Conservation (phyloP, 306 rosid genomes). For the Prinsepia uniflora region DNA sequence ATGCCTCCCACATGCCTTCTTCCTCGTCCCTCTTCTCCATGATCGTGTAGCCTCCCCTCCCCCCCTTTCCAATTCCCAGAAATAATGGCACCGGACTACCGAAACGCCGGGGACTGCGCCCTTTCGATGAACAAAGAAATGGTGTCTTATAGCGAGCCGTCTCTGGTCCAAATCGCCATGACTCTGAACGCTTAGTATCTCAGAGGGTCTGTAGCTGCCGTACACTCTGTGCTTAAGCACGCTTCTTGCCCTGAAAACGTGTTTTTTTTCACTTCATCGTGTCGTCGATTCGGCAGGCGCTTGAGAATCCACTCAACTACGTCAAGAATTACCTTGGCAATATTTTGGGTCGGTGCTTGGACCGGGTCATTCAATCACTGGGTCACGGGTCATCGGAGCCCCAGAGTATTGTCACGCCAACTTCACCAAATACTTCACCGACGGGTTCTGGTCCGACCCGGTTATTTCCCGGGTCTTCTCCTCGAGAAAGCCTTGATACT, state of each 20-base stretch:
- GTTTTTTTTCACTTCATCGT: conserved; percentile 85
- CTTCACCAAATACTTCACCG: conserved; percentile 88
- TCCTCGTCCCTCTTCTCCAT: too few relatives aligned
- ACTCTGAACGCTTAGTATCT: conserved; percentile 81
- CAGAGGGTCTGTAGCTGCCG: conserved; percentile 87
- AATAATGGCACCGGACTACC: conserved; percentile 86
- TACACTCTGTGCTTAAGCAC: conserved; percentile 81
- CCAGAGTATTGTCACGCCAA: conserved; percentile 98
- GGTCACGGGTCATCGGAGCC: conserved; percentile 67
- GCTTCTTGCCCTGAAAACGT: conserved; percentile 85
- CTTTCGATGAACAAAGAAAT: conserved; percentile 15
- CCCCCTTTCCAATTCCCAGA: conserved; percentile 58
- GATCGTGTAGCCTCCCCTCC: too few relatives aligned
- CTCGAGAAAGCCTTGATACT: conserved; percentile 61
- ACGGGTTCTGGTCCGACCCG: conserved; percentile 82
- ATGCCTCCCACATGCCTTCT: too few relatives aligned
- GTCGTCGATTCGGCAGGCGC: conserved; percentile 67
- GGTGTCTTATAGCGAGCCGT: conserved; percentile 51
- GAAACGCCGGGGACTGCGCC: conserved; percentile 74
- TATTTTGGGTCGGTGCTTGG: conserved; percentile 63
- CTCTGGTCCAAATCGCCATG: conserved; percentile 84
- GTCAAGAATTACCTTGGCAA: conserved; percentile 87
- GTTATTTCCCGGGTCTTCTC: conserved; percentile 55
- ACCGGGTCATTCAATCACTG: conserved; percentile 55
- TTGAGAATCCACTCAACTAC: conserved; percentile 90